Evolutionary conservation across 2,329 filamentous ascomycete genomes (phyloP), one percentile per base, ranked within the genome.

Genomic region (Hypocrella siamensis): DNA sequence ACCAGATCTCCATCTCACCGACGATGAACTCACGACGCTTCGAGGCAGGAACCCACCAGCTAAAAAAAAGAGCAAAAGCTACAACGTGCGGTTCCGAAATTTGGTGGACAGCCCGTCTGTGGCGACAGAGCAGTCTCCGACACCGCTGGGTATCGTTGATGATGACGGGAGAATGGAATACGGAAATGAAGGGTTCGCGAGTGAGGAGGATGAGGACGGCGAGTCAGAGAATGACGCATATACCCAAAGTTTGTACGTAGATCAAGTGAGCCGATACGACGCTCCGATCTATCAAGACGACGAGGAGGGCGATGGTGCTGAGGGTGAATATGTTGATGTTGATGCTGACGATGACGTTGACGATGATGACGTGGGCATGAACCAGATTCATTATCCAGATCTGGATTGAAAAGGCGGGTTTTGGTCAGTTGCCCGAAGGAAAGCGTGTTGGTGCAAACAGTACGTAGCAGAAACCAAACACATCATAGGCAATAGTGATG

Each of bases 11-110:
- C 39, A 46, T 11, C 44, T 58, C 3, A 55, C 54, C 4, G 43
- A 49, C 6, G 48, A 56, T 15, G 54, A 58, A 34, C 42, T 56
- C 9, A 53, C 43, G 4, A 37, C 44, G 19, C 40, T 58, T 6
- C 42, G 54, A 2, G 54, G 54, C 7, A 42, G 49, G 17, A 46
- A 52, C 19, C 52, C 52, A 1, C 42, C 49, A n/a, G n/a, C n/a
- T 2, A 54, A 49, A 39, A 57, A 51, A 42, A 56, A 50, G 38
- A 52, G 51, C 17, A 47, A 46, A 19, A 51, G 51, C 1, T 56
- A 56, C 21, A 54, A 51, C 15, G 48, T 52, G 6, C 46, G 48
- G 10, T 39, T 55, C 2, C 38, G 42, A 6, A 45, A 48, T 11
- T 41, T 40, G 1, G 42, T 38, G 17, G 42, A 42, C 24, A 35